A percentile compares a stretch with the other conserved stretches of the same genome.
These are phyloP conservation scores for Tylopilus vinaceipallidus DNA, from an alignment of 768 basidiomycete species.

Conservation along the genomic window DNA sequence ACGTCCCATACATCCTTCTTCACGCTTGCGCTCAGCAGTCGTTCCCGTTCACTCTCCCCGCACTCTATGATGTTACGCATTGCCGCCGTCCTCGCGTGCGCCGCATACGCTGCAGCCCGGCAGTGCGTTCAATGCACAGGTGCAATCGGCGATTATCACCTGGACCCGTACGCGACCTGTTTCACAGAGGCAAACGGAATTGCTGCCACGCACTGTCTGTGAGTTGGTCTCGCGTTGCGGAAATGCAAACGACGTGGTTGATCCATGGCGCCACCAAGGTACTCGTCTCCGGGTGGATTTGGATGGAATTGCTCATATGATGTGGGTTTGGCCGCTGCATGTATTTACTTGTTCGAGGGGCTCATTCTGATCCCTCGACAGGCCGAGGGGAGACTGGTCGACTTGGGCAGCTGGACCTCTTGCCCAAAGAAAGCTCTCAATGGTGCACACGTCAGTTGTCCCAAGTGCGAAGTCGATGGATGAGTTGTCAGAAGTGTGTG, in stretches of 20 bases:
- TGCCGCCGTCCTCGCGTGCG: neutral
- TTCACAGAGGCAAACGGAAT: neutral
- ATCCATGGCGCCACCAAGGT: no score
- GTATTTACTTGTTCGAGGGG: neutral
- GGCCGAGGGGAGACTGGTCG: neutral
- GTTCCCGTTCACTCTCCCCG: neutral
- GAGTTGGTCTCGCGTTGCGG: no score
- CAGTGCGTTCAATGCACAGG: neutral
- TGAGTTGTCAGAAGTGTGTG: neutral
- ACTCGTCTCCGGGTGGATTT: neutral
- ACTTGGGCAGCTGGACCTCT: neutral
- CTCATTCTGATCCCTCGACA: neutral
- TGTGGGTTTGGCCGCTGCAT: neutral
- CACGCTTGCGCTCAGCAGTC: neutral
- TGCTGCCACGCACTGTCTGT: neutral
- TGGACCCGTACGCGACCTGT: conserved; percentile 1
- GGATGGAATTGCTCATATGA: neutral
- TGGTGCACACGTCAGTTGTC: neutral
- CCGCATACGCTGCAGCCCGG: neutral
- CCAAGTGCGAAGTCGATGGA: accelerated
- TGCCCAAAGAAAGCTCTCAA: neutral
- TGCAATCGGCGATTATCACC: neutral
- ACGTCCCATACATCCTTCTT: neutral
- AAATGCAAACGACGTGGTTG: neutral
- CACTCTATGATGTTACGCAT: neutral